These are phyloP conservation scores for Hyaloraphidium curvatum DNA, from an alignment of 192 early-diverging fungal genomes.

Conservation along the genomic window DNA sequence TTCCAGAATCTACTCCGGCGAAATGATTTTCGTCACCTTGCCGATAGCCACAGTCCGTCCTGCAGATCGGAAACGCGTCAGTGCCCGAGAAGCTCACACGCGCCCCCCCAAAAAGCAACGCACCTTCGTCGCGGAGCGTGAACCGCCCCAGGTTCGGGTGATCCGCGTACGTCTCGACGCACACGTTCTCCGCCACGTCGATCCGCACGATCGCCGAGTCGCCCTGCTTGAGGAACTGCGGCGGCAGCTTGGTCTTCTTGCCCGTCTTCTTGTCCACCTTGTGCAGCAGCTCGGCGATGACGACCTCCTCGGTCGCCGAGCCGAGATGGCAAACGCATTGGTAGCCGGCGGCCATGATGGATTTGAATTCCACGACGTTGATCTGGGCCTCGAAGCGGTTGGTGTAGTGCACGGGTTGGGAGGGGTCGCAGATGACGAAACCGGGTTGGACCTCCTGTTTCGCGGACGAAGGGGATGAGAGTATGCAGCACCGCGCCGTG, in stretches of 20 bases:
- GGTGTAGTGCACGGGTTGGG: slow-evolving; percentile 58
- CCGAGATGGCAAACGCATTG: slow-evolving; percentile 85
- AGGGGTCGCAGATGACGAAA: slow-evolving; percentile 64
- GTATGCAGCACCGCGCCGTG: neutral
- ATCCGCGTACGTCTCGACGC: slow-evolving; percentile 70
- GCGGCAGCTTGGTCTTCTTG: slow-evolving; percentile 67
- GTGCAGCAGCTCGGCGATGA: slow-evolving; percentile 49
- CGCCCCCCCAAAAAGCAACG: neutral
- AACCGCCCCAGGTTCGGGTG: slow-evolving; percentile 88
- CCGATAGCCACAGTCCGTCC: slow-evolving; percentile 86
- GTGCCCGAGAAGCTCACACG: neutral
- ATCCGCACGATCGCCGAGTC: slow-evolving; percentile 75
- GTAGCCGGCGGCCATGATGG: slow-evolving; percentile 93
- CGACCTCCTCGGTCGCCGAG: slow-evolving; percentile 71
- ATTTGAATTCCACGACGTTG: slow-evolving; percentile 79
- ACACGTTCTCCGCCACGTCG: slow-evolving; percentile 51
- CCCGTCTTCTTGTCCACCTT: slow-evolving; percentile 86
- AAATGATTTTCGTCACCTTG: slow-evolving; percentile 66
- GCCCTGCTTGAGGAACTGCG: slow-evolving; percentile 84
- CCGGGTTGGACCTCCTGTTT: slow-evolving; percentile 55
- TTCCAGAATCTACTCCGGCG: slow-evolving; percentile 3
- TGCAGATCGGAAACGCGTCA: slow-evolving; percentile 6
- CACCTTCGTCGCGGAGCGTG: slow-evolving; percentile 92
- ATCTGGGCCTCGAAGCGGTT: slow-evolving; percentile 71
- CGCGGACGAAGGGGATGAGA: neutral